Conservation (phyloP, 495 filamentous ascomycete species). For the Penicillium herquei region DNA sequence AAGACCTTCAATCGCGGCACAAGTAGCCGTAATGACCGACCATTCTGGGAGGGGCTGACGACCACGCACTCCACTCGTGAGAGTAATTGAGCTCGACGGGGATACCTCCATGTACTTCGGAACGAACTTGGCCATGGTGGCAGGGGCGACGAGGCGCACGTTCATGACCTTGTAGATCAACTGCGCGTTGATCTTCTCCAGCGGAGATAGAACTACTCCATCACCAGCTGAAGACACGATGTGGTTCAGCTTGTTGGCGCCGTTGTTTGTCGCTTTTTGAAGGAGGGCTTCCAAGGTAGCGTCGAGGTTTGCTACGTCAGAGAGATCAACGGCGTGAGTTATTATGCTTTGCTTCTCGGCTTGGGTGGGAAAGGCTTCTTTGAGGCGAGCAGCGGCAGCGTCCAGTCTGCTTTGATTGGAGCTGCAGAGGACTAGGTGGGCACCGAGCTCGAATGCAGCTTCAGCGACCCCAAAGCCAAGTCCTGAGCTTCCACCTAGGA, state of each 20-base stretch:
- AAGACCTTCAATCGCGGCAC: slow-evolving; percentile 43
- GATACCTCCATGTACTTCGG: slow-evolving; percentile 41
- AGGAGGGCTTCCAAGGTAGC: slow-evolving; percentile 49
- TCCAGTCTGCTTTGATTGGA: slow-evolving; percentile 47
- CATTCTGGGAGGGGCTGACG: slow-evolving; percentile 50
- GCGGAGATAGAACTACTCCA: slow-evolving; percentile 24
- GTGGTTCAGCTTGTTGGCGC: slow-evolving; percentile 51
- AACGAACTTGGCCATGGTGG: slow-evolving; percentile 54
- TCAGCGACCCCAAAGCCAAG: slow-evolving; percentile 58
- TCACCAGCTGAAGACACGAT: slow-evolving; percentile 61
- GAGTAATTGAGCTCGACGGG: slow-evolving; percentile 44
- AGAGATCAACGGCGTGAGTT: slow-evolving; percentile 45
- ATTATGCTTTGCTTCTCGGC: slow-evolving; percentile 9
- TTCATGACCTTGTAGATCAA: slow-evolving; percentile 43
- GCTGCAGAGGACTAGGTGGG: slow-evolving; percentile 53
- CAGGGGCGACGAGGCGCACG: slow-evolving; percentile 50
- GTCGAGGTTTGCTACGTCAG: slow-evolving; percentile 36
- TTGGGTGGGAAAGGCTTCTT: slow-evolving; percentile 33
- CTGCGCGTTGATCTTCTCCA: slow-evolving; percentile 42
- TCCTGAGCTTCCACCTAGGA: slow-evolving; percentile 55
- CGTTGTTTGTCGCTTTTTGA: slow-evolving; percentile 19
- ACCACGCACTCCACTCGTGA: slow-evolving; percentile 54
- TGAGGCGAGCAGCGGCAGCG: slow-evolving; percentile 39
- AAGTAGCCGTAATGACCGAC: slow-evolving; percentile 39
- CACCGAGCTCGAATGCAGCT: slow-evolving; percentile 48